A percentile compares a stretch with the other conserved stretches of the same genome.
Conservation (phyloP, 306 rosid species). For the Cicer cuneatum region DNA sequence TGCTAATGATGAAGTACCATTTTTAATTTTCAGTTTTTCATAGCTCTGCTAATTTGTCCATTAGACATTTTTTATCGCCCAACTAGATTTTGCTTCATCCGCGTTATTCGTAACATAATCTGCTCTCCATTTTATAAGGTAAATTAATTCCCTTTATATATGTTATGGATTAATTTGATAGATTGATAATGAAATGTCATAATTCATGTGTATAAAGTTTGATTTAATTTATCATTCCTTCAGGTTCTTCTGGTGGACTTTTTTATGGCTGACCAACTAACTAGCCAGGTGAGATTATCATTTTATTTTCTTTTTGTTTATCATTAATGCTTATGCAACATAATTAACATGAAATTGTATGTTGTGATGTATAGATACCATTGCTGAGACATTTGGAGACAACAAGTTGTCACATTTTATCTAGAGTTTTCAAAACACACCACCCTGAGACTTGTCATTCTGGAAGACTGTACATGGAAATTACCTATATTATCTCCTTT, state of each 20-base stretch:
- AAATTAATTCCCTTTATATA: slow-evolving; percentile 3
- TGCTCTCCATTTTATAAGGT: slow-evolving; percentile 93
- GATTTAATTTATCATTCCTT: slow-evolving; percentile 15
- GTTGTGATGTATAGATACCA: slow-evolving; percentile 57
- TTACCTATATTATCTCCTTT: slow-evolving; percentile 74
- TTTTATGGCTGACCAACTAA: slow-evolving; percentile 98
- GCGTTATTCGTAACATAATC: slow-evolving; percentile 70
- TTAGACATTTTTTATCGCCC: slow-evolving; percentile 81
- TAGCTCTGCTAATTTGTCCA: slow-evolving; percentile 69
- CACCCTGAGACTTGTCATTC: slow-evolving; percentile 57
- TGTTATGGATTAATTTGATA: neutral
- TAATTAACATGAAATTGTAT: slow-evolving; percentile 22
- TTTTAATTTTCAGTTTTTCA: slow-evolving; percentile 60
- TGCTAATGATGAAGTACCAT: slow-evolving; percentile 31
- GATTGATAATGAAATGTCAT: neutral
- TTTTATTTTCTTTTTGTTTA: slow-evolving; percentile 1
- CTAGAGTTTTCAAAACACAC: slow-evolving; percentile 55
- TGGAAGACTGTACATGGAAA: slow-evolving; percentile 63
- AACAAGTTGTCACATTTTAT: slow-evolving; percentile 71
- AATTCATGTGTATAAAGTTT: neutral
- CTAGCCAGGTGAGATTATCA: slow-evolving; percentile 78
- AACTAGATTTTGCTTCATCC: slow-evolving; percentile 82
- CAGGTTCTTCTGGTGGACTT: slow-evolving; percentile 67
- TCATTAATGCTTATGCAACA: neutral
- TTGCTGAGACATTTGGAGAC: slow-evolving; percentile 80